Evolutionary conservation across 148 eudicot species (phyloP).

Genomic region (Chenopodium suecicum): DNA sequence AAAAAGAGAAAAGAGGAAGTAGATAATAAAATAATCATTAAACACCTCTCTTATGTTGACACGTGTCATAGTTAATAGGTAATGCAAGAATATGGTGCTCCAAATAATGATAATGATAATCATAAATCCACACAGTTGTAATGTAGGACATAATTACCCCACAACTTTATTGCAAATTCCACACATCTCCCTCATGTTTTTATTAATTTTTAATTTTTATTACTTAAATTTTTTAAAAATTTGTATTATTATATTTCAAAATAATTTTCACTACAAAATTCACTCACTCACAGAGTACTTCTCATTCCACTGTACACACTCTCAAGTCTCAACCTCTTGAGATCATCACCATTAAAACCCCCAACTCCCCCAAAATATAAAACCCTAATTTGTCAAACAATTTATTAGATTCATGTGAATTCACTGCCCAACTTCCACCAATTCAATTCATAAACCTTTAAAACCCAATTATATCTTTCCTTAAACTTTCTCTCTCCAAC

Average conservation of each 20-base stretch:
- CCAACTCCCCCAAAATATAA: conserved; percentile 1
- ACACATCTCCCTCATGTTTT: not conserved
- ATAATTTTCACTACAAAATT: not conserved
- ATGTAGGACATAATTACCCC: conserved; percentile 21
- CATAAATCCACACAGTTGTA: conserved; percentile 15
- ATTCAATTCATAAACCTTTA: conserved; percentile 19
- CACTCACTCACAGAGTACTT: not conserved
- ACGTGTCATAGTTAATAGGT: conserved; percentile 4
- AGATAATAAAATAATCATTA: not conserved
- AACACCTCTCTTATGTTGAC: conserved; percentile 8
- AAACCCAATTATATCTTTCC: not conserved
- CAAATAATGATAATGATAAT: conserved; percentile 28
- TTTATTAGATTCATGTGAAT: conserved; percentile 35
- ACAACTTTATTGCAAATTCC: conserved; percentile 22
- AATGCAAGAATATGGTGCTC: conserved; percentile 4
- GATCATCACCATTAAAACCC: conserved; percentile 18
- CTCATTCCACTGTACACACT: not conserved
- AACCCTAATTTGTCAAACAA: conserved; percentile 22
- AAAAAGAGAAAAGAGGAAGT: not conserved
- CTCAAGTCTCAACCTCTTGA: not conserved
- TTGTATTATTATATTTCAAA: not conserved
- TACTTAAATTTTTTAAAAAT: too few species aligned
- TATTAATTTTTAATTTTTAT: too few species aligned
- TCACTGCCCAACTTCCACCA: conserved; percentile 8
- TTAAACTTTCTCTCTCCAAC: not conserved